Evolutionary conservation across 1,139 yeast genomes (phyloP).

Genomic region (Magnusiomyces suaveolens): DNA sequence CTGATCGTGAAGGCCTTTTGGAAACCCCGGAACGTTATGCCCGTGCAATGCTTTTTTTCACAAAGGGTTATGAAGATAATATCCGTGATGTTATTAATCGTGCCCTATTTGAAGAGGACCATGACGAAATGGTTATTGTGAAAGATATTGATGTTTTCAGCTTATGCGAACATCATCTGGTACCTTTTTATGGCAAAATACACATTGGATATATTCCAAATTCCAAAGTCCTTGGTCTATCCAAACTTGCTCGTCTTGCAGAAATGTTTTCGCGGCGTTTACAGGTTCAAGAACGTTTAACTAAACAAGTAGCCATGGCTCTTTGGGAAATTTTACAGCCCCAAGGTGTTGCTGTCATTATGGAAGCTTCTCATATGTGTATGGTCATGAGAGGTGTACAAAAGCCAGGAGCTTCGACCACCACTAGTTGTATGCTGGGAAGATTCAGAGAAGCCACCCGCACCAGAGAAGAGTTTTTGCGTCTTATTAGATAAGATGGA

Average conservation of each 20-base stretch:
- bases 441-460: conserved; percentile 87
- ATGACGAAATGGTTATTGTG: conserved; percentile 97
- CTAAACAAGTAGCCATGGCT: conserved; percentile 97
- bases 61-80: conserved; percentile 94
- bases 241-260: conserved; percentile 88
- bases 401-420: conserved; percentile 86
- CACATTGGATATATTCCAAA: conserved; percentile 96
- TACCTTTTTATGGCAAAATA: conserved; percentile 93
- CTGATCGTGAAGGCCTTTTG: conserved; percentile 73
- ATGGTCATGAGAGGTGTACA: conserved; percentile 98
- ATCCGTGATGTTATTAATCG: conserved; percentile 71
- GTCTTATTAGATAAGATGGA: conserved; percentile 38
- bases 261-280: conserved; percentile 93
- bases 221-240: conserved; percentile 85
- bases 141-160: conserved; percentile 88
- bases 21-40: conserved; percentile 97
- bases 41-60: conserved; percentile 87
- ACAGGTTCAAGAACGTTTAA: conserved; percentile 93
- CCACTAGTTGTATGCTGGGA: conserved; percentile 95
- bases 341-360: conserved; percentile 94
- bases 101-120: conserved; percentile 96
- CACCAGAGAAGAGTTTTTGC: conserved; percentile 91
- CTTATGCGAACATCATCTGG: conserved; percentile 93
- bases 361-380: conserved; percentile 98
- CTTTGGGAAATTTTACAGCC: conserved; percentile 83